These are phyloP conservation scores for Groenewaldozyma salmanticensis DNA, from an alignment of 805 yeast species.

Conservation along the genomic window DNA sequence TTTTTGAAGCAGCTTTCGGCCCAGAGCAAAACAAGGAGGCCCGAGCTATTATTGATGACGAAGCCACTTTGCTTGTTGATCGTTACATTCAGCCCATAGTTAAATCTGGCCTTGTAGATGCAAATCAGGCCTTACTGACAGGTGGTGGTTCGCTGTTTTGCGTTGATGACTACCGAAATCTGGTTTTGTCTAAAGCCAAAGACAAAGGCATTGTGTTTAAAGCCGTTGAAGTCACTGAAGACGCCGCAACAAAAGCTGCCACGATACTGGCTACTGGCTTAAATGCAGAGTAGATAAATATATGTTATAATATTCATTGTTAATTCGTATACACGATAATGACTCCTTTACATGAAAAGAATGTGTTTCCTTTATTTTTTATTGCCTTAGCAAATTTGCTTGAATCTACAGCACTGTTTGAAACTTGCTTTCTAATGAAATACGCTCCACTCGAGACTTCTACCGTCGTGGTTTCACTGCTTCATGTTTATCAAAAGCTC, in stretches of 20 bases:
- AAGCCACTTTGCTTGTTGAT: conserved; percentile 7
- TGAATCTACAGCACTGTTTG: too few species aligned
- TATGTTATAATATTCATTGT: too few species aligned
- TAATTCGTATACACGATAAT: too few species aligned
- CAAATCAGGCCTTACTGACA: conserved; percentile 8
- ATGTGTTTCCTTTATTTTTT: too few species aligned
- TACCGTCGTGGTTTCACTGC: too few species aligned
- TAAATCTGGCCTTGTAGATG: conserved; percentile 4
- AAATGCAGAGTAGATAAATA: too few species aligned
- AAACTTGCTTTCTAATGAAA: too few species aligned
- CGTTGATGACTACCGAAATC: conserved; percentile 1
- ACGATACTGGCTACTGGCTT: not conserved
- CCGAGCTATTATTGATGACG: conserved; percentile 6
- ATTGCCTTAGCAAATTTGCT: too few species aligned
- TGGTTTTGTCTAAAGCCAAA: conserved; percentile 5
- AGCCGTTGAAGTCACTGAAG: conserved; percentile 3
- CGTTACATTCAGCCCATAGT: conserved; percentile 3
- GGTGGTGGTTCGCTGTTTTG: conserved; percentile 13
- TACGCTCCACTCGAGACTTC: too few species aligned
- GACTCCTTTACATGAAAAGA: too few species aligned
- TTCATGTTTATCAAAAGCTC: too few species aligned
- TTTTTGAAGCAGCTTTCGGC: conserved; percentile 7
- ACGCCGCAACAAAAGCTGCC: conserved; percentile 12
- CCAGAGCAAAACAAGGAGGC: conserved; percentile 4
- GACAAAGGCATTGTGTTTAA: conserved; percentile 5